Percentiles rank a stretch among this genome's conserved stretches.
phyloP scores from a whole-genome alignment of 2,329 filamentous ascomycete genomes.

The Colletotrichum lindemuthianum region DNA sequence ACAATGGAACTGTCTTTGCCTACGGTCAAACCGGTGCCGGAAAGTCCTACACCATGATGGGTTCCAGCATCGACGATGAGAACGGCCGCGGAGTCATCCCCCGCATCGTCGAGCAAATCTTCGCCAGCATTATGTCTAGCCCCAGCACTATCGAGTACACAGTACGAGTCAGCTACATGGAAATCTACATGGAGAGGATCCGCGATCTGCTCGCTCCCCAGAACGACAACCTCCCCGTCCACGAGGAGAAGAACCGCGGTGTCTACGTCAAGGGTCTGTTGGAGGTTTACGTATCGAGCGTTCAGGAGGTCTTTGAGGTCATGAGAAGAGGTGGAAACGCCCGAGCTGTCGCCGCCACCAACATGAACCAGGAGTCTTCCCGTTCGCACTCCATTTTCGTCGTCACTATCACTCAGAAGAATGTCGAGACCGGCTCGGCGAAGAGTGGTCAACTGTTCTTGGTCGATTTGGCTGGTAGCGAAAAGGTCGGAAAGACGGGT shows the following conservation, averaged over 20 bases:
- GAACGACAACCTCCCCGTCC: slow-evolving; percentile 96
- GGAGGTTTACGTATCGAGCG: slow-evolving; percentile 95
- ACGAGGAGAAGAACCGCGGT: slow-evolving; percentile 95
- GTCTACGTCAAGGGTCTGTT: slow-evolving; percentile 96
- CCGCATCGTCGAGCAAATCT: slow-evolving; percentile 97
- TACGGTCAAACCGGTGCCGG: slow-evolving; percentile 98
- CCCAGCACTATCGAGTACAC: slow-evolving; percentile 97
- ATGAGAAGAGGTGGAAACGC: slow-evolving; percentile 92
- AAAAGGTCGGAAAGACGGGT: slow-evolving; percentile 98
- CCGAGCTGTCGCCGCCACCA: slow-evolving; percentile 92
- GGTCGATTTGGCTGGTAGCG: slow-evolving; percentile 96
- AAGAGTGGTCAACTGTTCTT: slow-evolving; percentile 97
- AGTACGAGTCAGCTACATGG: slow-evolving; percentile 99
- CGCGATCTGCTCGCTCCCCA: slow-evolving; percentile 90
- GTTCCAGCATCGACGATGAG: slow-evolving; percentile 90
- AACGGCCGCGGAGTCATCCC: slow-evolving; percentile 93
- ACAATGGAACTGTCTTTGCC: slow-evolving; percentile 98
- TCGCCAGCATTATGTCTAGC: slow-evolving; percentile 91
- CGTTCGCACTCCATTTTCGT: slow-evolving; percentile 99
- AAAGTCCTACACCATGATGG: slow-evolving; percentile 99
- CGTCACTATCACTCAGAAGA: slow-evolving; percentile 96
- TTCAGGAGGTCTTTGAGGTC: slow-evolving; percentile 95
- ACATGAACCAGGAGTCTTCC: slow-evolving; percentile 99
- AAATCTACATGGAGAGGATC: slow-evolving; percentile 99
- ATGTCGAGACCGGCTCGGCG: slow-evolving; percentile 92